These are phyloP conservation scores for Globisporangium nagaii DNA, from an alignment of 352 stramenopile genomes.

Conservation along the genomic window DNA sequence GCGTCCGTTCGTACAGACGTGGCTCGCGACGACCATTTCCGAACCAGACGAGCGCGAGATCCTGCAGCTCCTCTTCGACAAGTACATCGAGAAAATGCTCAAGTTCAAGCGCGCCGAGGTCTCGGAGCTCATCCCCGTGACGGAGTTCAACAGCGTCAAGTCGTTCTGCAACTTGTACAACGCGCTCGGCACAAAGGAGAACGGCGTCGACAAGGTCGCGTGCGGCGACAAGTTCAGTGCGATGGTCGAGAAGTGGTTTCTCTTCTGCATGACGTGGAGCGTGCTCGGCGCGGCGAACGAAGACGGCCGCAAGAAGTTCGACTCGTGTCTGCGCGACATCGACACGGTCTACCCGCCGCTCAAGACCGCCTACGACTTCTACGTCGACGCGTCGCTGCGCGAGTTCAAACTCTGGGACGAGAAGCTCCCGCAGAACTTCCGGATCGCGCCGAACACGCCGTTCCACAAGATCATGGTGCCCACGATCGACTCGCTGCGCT, in stretches of 20 bases:
- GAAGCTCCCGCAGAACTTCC: slow-evolving; percentile 70
- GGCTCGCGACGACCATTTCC: slow-evolving; percentile 57
- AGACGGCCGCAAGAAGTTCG: slow-evolving; percentile 77
- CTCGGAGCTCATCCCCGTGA: slow-evolving; percentile 71
- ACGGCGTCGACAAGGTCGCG: slow-evolving; percentile 53
- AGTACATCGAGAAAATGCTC: slow-evolving; percentile 75
- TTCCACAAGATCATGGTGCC: slow-evolving; percentile 88
- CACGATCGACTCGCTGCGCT: slow-evolving; percentile 79
- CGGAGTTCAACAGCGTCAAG: slow-evolving; percentile 75
- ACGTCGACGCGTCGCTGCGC: slow-evolving; percentile 66
- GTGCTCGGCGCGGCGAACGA: slow-evolving; percentile 85
- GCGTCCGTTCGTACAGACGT: slow-evolving; percentile 74
- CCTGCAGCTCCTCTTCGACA: slow-evolving; percentile 66
- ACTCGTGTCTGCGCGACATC: slow-evolving; percentile 88
- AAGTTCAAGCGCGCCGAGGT: slow-evolving; percentile 61
- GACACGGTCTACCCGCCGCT: slow-evolving; percentile 89
- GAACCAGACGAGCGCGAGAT: slow-evolving; percentile 64
- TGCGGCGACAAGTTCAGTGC: slow-evolving; percentile 67
- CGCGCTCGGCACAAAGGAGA: slow-evolving; percentile 57
- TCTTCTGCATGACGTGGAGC: slow-evolving; percentile 85
- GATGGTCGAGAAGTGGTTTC: slow-evolving; percentile 78
- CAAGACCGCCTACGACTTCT: slow-evolving; percentile 93
- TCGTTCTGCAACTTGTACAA: slow-evolving; percentile 88
- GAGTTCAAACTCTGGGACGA: slow-evolving; percentile 87
- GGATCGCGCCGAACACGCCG: slow-evolving; percentile 57